Evolutionary conservation across 2,329 filamentous ascomycete genomes (phyloP).

Genomic region (Pyricularia pennisetigena): DNA sequence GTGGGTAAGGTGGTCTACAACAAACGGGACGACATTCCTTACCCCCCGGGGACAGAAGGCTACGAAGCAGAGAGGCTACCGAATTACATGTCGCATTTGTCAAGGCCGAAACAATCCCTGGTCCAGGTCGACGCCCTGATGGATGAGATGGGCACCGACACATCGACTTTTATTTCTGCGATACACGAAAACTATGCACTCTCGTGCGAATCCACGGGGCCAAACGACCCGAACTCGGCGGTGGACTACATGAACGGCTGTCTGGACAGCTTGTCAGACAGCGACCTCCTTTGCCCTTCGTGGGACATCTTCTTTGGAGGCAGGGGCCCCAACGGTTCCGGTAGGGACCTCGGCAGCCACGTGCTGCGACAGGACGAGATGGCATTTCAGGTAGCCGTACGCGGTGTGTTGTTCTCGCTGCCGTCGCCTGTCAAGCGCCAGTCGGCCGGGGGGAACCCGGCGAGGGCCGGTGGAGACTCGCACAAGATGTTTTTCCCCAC

Average conservation of each 20-base stretch:
- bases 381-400: constrained; percentile 80
- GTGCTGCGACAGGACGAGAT: constrained; percentile 86
- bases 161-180: constrained; percentile 32
- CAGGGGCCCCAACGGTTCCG: constrained; percentile 25
- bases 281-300: constrained; percentile 73
- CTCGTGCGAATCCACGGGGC: constrained; percentile 58
- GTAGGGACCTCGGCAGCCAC: constrained; percentile 54
- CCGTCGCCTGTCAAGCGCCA: constrained; percentile 77
- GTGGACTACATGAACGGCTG: constrained; percentile 77
- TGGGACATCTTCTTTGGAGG: constrained; percentile 59
- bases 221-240: constrained; percentile 45
- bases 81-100: constrained; percentile 43
- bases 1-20: constrained; percentile 96
- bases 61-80: constrained; percentile 46
- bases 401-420: constrained; percentile 75
- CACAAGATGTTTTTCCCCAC: constrained; percentile 91
- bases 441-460: constrained; percentile 30
- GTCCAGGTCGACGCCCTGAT: constrained; percentile 69
- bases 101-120: constrained; percentile 52
- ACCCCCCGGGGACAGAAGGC: constrained; percentile 25
- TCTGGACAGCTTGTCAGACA: constrained; percentile 76
- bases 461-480: constrained; percentile 40
- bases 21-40: constrained; percentile 57
- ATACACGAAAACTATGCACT: constrained; percentile 71
- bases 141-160: constrained; percentile 88